Base-by-base conservation (phyloP, 2,329 filamentous ascomycete species). In the Colletotrichum theobromicola region DNA sequence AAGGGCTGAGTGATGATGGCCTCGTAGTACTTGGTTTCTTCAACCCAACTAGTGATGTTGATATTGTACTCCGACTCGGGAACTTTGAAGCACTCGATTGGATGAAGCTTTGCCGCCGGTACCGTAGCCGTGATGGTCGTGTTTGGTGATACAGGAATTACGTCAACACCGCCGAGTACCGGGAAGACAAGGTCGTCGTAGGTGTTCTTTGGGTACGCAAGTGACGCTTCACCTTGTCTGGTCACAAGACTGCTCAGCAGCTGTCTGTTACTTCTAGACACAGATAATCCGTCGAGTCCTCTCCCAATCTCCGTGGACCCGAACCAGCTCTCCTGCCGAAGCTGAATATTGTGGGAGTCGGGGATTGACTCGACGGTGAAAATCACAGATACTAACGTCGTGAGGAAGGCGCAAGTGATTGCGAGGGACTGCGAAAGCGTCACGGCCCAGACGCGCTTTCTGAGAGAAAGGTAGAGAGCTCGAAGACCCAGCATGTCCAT, bases 181-280 rank as follows among this genome's bases (percentile, higher is more conserved):
- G 63, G 63, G 2, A 66, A 66, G 4, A 66, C n/a, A 34, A 66
- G 63, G 2, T 66, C 63, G 18, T 66, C 46, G 15, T 35, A 66
- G 3, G 46, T 65, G 42, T 65, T 53, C 21, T 46, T 18, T 1
- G 62, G 62, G n/a, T 53, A 66, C 0, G 42, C 53, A 12, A 66
- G 46, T 2, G 7, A 18, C 13, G 12, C 46, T 15, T 66, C 63
- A 12, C 63, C 63, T 15, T 66, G 63, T 15, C 42, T 46, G 18
- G 28, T 3, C 4, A 66, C 26, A 24, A 66, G 46, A n/a, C 26
- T 66, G n/a, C 63, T 50, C 9, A 66, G 10, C 1, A 55, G 18
- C 0, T 26, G 28, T 2, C 63, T 16, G 4, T 32, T 53, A 12
- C 7, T 35, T 1, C 42, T 28, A 2, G 63, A 10, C 4, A n/a